Base-by-base conservation (phyloP, 192 early-diverging fungal species). In the Funneliformis geosporum region DNA sequence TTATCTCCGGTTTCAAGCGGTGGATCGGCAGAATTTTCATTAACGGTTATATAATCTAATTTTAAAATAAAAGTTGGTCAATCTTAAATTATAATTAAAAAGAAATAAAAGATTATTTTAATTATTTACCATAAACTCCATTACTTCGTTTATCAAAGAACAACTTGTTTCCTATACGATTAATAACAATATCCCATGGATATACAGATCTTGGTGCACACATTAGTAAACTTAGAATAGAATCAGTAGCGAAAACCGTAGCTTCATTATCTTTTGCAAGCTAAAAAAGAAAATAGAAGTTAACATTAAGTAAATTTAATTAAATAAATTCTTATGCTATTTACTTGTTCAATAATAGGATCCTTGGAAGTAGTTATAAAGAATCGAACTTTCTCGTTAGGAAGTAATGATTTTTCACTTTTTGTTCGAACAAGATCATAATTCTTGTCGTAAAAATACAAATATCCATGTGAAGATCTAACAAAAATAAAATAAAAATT, bases 161-260 rank as follows among this genome's bases (percentile, higher is more conserved):
- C 62, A 99, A 85, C 84, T 93, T 91, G 80, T 91, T 92, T 71
- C 89, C 91, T 14, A 87, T 86, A 79, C 96, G 95, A 81, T 89
- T 95, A 70, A 97, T 90, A 50, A 99, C 91, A 66, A 99, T 91
- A 79, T 99, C 98, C 96, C 96, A 99, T 18, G 96, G 93, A 84
- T 97, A 97, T 60, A 95, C 92, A 23, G 95, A 92, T 72, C 95
- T 92, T 21, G 94, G 90, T 10, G 95, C 89, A 77, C 93, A 95
- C 98, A 99, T 99, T 64, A 99, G 88, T 33, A 95, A 88, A 27
- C 96, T 91, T 28, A 99, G 80, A 23, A 98, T 92, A 44, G 92
- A 84, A 85, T 97, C 98, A 6, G 97, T 98, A 61, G 96, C 94
- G 84, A 95, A 94, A 7, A 99, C 95, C 21, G 85, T 86, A 47